Base-by-base conservation (phyloP, 345 rosid species). In the Sisymbrium altissimum region DNA sequence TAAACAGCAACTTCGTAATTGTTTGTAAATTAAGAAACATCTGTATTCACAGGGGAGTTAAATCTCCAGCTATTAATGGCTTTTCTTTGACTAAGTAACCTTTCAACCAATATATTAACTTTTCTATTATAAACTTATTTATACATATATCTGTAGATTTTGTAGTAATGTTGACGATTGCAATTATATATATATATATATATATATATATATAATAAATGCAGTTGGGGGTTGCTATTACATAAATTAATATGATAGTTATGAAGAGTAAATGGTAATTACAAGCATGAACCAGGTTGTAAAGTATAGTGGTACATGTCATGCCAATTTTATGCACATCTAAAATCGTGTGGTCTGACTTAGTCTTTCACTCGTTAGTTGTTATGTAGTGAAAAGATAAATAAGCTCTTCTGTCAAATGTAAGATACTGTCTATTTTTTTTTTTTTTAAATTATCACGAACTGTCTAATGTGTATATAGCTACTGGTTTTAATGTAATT, bases 1-100 rank as follows among this genome's bases (percentile, higher is more conserved):
- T 21, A 64, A 53, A 54, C 43, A 72, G 46, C 39, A 64, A 72
- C 70, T 54, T 25, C 39, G 5, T 15, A 48, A 25, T 49, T 52
- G 45, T 63, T 23, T 43, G 46, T 35, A 64, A n/a, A 52, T 39
- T 58, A 68, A 68, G 48, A 68, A 50, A 61, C 64, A 68, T 50
- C 11, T 60, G 46, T 52, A 39, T 49, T 39, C 17, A 52, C 46
- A 33, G 25, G 21, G 17, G 11, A 41, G 63, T 75, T 23, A 52
- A 60, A 52, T 68, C 18, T 53, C 58, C 49, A 53, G 74, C 70
- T 52, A 75, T 23, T 75, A 68, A 75, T 68, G 73, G 38, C 48
- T 59, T 75, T 75, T 68, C 74, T 75, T 68, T 75, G 79, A 75
- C 74, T 75, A 59, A 67, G 59, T 52, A 67, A 68, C 68, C 29